These are phyloP conservation scores for Plectosphaerella plurivora DNA, from an alignment of 2,329 filamentous ascomycete genomes.

Conservation along the genomic window DNA sequence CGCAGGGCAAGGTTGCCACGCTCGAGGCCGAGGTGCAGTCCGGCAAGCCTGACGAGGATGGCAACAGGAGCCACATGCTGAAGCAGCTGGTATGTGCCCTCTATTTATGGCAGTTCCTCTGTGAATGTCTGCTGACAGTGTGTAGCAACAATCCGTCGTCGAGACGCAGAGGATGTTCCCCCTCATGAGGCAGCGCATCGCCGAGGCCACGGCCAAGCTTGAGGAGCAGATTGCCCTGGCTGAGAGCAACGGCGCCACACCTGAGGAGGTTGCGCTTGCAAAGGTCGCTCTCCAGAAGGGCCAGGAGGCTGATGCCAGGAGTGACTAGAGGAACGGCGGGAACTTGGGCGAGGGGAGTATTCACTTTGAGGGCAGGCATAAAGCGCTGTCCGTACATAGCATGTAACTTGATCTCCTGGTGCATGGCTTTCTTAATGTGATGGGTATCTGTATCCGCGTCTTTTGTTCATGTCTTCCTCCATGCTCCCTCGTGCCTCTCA, in stretches of 20 bases:
- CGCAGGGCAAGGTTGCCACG: slow-evolving; percentile 66
- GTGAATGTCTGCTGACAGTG: background rate
- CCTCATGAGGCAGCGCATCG: slow-evolving; percentile 66
- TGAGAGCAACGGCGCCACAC: slow-evolving; percentile 38
- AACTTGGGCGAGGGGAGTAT: background rate
- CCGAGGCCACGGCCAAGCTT: slow-evolving; percentile 65
- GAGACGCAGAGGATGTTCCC: slow-evolving; percentile 84
- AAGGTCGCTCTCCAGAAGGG: slow-evolving; percentile 48
- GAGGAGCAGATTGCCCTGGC: slow-evolving; percentile 70
- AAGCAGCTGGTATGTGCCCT: slow-evolving; percentile 72
- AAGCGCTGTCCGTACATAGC: background rate
- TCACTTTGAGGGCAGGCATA: background rate
- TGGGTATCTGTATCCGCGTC: background rate
- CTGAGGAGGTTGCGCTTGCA: slow-evolving; percentile 51
- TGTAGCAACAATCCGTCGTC: slow-evolving; percentile 71
- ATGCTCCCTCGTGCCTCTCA: background rate
- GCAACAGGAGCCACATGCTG: slow-evolving; percentile 73
- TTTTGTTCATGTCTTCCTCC: background rate
- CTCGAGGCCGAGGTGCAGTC: slow-evolving; percentile 56
- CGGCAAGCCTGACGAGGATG: slow-evolving; percentile 52
- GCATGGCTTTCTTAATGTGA: too few relatives aligned
- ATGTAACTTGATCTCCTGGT: background rate
- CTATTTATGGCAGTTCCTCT: background rate
- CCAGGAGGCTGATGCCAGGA: slow-evolving; percentile 27
- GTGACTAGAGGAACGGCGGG: background rate